These are phyloP conservation scores for Eucommia ulmoides DNA, from an alignment of 257 asterid species.

Conservation along the genomic window DNA sequence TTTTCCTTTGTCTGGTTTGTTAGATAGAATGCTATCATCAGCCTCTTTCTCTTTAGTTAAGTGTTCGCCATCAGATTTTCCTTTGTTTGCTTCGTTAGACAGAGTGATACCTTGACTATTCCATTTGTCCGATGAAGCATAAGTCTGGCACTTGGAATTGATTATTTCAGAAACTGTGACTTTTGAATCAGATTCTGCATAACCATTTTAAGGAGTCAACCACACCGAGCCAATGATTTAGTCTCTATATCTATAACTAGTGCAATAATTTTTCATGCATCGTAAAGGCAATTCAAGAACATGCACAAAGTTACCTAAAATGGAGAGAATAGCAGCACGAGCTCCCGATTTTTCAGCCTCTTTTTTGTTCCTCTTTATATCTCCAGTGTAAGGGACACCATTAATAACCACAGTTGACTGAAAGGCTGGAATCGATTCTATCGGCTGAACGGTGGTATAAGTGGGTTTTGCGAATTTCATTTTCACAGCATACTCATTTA, in stretches of 20 bases:
- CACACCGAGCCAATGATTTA: background rate
- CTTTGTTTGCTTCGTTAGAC: constrained; percentile 4
- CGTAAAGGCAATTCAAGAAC: background rate
- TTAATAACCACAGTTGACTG: constrained; percentile 26
- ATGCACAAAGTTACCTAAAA: constrained; percentile 25
- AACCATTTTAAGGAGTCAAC: background rate
- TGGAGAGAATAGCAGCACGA: constrained; percentile 39
- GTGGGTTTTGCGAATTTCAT: constrained; percentile 21
- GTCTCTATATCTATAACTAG: too few species aligned
- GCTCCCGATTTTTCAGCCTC: constrained; percentile 70
- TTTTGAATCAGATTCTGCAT: constrained; percentile 28
- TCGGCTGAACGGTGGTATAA: constrained; percentile 22
- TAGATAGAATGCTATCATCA: constrained; percentile 5
- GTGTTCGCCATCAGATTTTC: background rate
- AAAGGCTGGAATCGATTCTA: constrained; percentile 23
- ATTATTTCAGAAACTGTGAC: constrained; percentile 27
- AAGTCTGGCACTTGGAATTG: constrained; percentile 32
- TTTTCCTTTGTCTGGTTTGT: background rate
- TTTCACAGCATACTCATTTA: constrained; percentile 36
- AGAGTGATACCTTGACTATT: constrained; percentile 4
- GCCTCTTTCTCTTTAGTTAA: constrained; percentile 21
- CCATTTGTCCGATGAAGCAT: constrained; percentile 17
- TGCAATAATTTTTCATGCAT: background rate
- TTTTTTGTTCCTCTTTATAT: constrained; percentile 35
- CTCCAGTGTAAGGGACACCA: constrained; percentile 32